Percentiles rank a stretch among this genome's conserved stretches.
These are phyloP conservation scores for Poa pratensis DNA, from an alignment of 176 grass and related monocot genomes.

Conservation along the genomic window DNA sequence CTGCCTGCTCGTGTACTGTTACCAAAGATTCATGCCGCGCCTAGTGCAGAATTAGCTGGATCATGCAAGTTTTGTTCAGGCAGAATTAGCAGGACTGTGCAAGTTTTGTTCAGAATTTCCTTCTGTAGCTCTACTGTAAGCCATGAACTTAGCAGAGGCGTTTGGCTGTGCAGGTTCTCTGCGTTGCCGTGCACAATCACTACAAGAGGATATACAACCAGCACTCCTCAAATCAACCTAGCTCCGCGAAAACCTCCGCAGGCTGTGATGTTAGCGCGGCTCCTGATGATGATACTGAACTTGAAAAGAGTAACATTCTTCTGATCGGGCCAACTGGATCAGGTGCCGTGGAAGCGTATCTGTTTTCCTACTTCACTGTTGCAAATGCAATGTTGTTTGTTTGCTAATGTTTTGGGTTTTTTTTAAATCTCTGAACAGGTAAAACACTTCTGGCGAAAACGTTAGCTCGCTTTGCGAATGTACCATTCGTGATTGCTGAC, in stretches of 20 bases:
- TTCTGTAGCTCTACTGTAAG: background rate
- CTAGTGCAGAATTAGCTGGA: background rate
- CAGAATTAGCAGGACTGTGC: no score
- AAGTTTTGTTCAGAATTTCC: background rate
- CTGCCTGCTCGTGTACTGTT: background rate
- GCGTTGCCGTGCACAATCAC: conserved; percentile 75
- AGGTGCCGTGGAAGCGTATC: background rate
- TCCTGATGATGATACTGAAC: conserved; percentile 48
- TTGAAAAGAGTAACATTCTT: conserved; percentile 77
- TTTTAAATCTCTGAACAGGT: conserved; percentile 43
- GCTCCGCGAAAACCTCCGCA: background rate
- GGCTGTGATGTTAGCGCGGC: background rate
- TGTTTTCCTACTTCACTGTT: background rate
- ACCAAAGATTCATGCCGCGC: background rate
- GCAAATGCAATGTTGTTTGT: background rate
- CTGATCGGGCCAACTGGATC: conserved; percentile 69
- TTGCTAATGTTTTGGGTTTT: background rate
- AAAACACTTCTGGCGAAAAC: conserved; percentile 70
- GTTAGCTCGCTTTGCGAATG: conserved; percentile 57
- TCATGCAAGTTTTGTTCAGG: no score
- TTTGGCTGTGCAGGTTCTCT: conserved; percentile 59
- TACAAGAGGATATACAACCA: conserved; percentile 66
- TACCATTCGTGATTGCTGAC: conserved; percentile 71
- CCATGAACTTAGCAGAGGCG: background rate
- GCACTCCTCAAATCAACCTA: conserved; percentile 35